Percentiles rank a stretch among this genome's conserved stretches.
Evolutionary conservation across 306 rosid species (phyloP).

Genomic region (Lathyrus oleraceus): DNA sequence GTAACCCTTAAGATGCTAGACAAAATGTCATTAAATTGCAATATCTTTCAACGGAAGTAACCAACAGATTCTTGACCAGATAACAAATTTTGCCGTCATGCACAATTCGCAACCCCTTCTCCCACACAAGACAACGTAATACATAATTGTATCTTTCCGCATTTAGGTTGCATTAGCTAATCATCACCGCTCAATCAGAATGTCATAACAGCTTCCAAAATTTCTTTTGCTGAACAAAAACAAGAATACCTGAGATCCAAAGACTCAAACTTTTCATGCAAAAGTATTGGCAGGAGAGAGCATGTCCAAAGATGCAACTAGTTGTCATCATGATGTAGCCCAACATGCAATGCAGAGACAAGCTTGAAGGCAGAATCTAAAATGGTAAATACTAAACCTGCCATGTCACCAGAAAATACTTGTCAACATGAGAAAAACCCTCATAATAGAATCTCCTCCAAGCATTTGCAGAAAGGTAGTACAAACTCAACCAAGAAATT

Average conservation of each 20-base stretch:
- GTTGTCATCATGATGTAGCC: constrained; percentile 11
- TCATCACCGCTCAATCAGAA: constrained; percentile 17
- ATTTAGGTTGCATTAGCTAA: constrained; percentile 27
- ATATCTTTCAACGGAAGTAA: background rate
- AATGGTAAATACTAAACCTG: constrained; percentile 11
- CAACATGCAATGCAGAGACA: constrained; percentile 10
- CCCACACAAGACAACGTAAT: background rate
- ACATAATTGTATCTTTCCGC: background rate
- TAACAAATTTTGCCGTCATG: constrained; percentile 11
- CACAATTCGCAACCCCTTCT: constrained; percentile 7
- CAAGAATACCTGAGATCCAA: background rate
- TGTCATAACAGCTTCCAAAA: background rate
- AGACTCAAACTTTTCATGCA: background rate
- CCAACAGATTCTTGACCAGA: constrained; percentile 1
- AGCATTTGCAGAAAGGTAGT: constrained; percentile 15
- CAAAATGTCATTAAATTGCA: background rate
- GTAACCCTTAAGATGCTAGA: constrained; percentile 23
- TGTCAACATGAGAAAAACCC: constrained; percentile 25
- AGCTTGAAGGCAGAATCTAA: constrained; percentile 5
- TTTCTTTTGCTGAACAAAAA: background rate
- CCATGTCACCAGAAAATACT: constrained; percentile 16
- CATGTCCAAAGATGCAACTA: constrained; percentile 22
- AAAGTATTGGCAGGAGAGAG: background rate
- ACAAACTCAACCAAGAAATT: constrained; percentile 21
- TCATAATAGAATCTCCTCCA: constrained; percentile 17